Base-by-base conservation (phyloP, 805 yeast species). In the Teunomyces gatunensis region DNA sequence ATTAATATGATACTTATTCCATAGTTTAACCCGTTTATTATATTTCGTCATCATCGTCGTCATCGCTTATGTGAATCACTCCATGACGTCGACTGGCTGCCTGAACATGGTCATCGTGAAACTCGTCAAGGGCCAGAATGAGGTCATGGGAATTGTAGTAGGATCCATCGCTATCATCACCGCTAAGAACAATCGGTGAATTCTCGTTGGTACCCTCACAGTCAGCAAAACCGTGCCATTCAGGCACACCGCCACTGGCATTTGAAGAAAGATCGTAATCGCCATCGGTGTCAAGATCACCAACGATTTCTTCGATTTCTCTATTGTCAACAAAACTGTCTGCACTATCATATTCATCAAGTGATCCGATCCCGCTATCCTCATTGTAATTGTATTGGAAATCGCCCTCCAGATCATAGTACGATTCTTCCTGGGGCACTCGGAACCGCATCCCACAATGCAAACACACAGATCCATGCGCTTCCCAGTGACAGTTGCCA, bases 401-500 rank as follows among this genome's bases (percentile, higher is more conserved):
- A 29, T 65, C 73, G 15, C 68, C 73, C 4, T 65, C 72, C 6
- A 69, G 67, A 35, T 71, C 75, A 42, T 63, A 62, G 39, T 61
- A 62, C 29, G 57, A 68, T 20, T 67, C 65, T 25, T 63, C 63
- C 17, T 60, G 59, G 1, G 71, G 61, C 6, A 58, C 52, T 20
- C 73, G 57, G 51, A 85, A 75, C 28, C 80, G 60, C 48, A 79
- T 67, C 4, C 85, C 85, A 63, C 94, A 87, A 56, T 86, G 85
- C 5, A 80, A 73, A 57, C 94, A 87, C n/a, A 65, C 70, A 3
- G 75, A 66, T 0, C 87, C 89, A 50, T 79, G 80, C 0, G 85
- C 81, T 56, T 87, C 92, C 92, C 92, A 87, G 57, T 83, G 89
- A 60, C 94, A 87, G 47, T 80, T 77, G 6, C 86, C 79, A 58